phyloP scores from a whole-genome alignment of 805 yeast genomes.

The Barnettozyma vustinii region DNA sequence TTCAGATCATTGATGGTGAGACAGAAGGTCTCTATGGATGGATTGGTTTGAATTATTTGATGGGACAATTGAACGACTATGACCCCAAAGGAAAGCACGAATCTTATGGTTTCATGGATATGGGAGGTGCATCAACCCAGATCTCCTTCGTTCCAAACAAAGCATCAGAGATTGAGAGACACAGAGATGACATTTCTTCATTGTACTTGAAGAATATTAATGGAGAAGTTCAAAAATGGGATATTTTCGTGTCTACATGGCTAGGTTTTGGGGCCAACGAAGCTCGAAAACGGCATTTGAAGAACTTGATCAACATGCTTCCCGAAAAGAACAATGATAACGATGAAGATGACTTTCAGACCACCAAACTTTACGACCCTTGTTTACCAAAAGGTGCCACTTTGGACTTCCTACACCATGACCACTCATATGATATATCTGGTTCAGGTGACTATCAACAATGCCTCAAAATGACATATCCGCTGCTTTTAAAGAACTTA shows the following conservation, averaged over 20 bases:
- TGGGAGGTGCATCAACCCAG: constrained; percentile 99
- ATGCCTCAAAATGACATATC: constrained; percentile 70
- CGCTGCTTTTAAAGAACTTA: constrained; percentile 66
- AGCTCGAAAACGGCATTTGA: constrained; percentile 71
- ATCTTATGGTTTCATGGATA: constrained; percentile 94
- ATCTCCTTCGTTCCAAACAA: constrained; percentile 85
- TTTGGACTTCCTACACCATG: constrained; percentile 42
- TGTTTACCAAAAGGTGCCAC: constrained; percentile 68
- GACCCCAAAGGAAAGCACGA: constrained; percentile 35
- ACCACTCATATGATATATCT: constrained; percentile 40
- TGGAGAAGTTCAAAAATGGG: constrained; percentile 73
- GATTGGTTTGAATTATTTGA: constrained; percentile 83
- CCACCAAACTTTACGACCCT: constrained; percentile 54
- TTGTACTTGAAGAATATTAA: constrained; percentile 61
- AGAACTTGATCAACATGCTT: constrained; percentile 44
- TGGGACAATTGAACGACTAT: constrained; percentile 55
- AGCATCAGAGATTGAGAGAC: constrained; percentile 51
- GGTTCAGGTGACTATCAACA: constrained; percentile 79
- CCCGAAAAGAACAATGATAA: constrained; percentile 43
- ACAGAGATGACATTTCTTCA: constrained; percentile 66
- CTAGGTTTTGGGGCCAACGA: constrained; percentile 96
- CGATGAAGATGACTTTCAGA: constrained; percentile 39
- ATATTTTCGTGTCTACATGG: constrained; percentile 93
- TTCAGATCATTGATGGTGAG: constrained; percentile 88
- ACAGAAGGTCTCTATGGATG: constrained; percentile 95